phyloP scores from a whole-genome alignment of 2,329 filamentous ascomycete genomes.

The Stachybotrys chartarum region DNA sequence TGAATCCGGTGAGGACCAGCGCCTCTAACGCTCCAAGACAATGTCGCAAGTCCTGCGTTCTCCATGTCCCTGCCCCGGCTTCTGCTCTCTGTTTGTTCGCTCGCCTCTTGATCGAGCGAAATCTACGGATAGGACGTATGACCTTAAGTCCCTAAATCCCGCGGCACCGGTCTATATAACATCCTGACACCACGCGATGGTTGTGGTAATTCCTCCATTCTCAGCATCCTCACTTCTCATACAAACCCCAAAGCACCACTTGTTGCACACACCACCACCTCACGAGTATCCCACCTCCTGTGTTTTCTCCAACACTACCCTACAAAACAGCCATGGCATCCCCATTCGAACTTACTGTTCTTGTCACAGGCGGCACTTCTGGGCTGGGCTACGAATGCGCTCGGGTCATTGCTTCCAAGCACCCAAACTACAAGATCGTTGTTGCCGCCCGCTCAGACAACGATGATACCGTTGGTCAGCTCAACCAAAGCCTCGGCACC shows the following conservation, averaged over 20 bases:
- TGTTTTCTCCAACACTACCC: not conserved
- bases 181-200: too few relatives aligned
- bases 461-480: constrained; percentile 27
- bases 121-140: not conserved
- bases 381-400: constrained; percentile 36
- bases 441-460: constrained; percentile 34
- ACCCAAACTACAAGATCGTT: constrained; percentile 31
- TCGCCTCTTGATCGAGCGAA: not conserved
- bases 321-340: not conserved
- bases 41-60: too few relatives aligned
- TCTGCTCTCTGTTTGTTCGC: not conserved
- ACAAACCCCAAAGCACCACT: not conserved
- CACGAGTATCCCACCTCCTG: not conserved
- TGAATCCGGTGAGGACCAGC: not conserved
- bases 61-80: not conserved
- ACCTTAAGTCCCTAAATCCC: not conserved
- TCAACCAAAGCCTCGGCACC: constrained; percentile 33
- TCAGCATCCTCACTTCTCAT: not conserved
- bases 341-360: constrained; percentile 7
- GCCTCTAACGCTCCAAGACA: too few relatives aligned
- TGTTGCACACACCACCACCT: not conserved
- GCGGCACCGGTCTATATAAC: too few relatives aligned
- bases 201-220: too few relatives aligned
- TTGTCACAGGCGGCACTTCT: constrained; percentile 38
- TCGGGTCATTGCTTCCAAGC: constrained; percentile 27